phyloP scores from a whole-genome alignment of 2,329 filamentous ascomycete species.

The Fusarium sp. region DNA sequence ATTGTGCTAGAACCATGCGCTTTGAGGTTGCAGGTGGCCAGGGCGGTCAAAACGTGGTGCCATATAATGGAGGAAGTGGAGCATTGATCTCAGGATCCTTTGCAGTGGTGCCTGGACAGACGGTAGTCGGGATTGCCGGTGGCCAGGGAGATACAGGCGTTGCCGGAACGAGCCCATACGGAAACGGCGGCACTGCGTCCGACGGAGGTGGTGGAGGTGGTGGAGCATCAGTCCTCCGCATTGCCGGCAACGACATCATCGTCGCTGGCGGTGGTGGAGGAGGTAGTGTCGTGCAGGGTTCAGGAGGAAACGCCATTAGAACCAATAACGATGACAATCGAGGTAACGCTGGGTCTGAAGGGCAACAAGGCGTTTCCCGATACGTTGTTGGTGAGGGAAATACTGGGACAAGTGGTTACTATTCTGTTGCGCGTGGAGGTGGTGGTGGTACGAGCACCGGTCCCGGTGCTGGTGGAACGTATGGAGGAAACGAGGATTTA shows the following conservation, averaged over 20 bases:
- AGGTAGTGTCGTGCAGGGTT: neutral
- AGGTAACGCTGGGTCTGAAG: neutral
- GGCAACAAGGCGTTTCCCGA: neutral
- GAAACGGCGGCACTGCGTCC: neutral
- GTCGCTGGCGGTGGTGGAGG: neutral
- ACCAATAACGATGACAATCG: neutral
- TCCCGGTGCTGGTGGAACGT: neutral
- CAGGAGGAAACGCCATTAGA: neutral
- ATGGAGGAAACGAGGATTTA: neutral
- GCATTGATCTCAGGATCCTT: neutral
- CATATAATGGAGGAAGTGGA: neutral
- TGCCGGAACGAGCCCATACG: neutral
- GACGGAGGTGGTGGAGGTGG: neutral
- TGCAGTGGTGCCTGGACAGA: neutral
- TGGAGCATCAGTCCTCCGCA: neutral
- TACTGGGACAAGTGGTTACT: neutral
- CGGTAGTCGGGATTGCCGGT: neutral
- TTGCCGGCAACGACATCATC: neutral
- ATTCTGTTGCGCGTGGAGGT: neutral
- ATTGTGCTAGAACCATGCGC: neutral
- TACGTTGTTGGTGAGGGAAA: neutral
- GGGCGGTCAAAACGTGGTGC: neutral
- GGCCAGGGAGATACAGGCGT: neutral
- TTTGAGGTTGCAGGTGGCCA: neutral
- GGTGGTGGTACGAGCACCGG: neutral